Conservation (phyloP, 345 rosid species). For the Carallia pectinifolia region DNA sequence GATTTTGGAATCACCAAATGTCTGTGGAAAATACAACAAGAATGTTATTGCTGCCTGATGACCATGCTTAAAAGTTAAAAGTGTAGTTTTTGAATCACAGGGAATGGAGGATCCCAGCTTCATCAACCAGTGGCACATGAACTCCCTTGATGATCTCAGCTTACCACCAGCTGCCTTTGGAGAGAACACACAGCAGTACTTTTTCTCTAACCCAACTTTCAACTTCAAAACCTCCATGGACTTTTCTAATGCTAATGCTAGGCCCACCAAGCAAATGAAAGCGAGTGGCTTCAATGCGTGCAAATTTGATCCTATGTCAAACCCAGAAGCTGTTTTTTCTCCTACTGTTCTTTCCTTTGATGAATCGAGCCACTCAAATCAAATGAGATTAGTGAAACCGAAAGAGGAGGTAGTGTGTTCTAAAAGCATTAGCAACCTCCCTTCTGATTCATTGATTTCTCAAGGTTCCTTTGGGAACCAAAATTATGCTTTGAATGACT, state of each 20-base stretch:
- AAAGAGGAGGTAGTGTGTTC: slow-evolving; percentile 40
- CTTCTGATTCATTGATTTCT: slow-evolving; percentile 29
- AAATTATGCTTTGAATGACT: slow-evolving; percentile 30
- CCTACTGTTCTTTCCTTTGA: slow-evolving; percentile 30
- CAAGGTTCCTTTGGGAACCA: slow-evolving; percentile 38
- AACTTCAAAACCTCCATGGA: slow-evolving; percentile 27
- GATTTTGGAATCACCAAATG: too few species aligned
- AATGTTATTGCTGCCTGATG: too few species aligned
- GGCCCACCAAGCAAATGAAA: slow-evolving; percentile 47
- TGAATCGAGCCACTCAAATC: slow-evolving; percentile 29
- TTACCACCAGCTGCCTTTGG: slow-evolving; percentile 41
- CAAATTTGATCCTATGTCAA: slow-evolving; percentile 19
- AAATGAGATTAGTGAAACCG: slow-evolving; percentile 37
- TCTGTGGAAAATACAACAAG: too few species aligned
- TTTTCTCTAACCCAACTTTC: slow-evolving; percentile 16
- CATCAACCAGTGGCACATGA: slow-evolving; percentile 49
- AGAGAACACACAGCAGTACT: slow-evolving; percentile 34
- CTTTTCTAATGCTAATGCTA: slow-evolving; percentile 2
- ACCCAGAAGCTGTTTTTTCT: slow-evolving; percentile 31
- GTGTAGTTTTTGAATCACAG: slow-evolving; percentile 18
- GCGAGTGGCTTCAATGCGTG: slow-evolving; percentile 31
- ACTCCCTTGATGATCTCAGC: slow-evolving; percentile 41
- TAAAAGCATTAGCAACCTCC: slow-evolving; percentile 15
- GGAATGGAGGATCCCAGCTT: slow-evolving; percentile 52
- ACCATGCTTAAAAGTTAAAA: too few species aligned